Evolutionary conservation across 2,329 filamentous ascomycete species (phyloP).

Genomic region (Magnaporthiopsis rhizophila): DNA sequence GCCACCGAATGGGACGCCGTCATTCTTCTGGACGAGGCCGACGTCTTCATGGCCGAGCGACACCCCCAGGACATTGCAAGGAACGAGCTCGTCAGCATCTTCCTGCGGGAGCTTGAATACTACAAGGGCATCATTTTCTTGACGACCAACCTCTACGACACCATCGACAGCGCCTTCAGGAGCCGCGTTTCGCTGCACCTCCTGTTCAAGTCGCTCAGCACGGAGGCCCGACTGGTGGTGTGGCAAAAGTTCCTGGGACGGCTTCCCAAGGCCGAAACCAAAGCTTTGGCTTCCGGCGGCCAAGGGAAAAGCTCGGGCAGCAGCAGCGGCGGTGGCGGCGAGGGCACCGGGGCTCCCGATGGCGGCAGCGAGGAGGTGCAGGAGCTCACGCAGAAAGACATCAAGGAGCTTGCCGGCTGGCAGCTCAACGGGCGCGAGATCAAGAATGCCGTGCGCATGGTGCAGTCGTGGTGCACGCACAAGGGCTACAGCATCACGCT

Average conservation of each 20-base stretch:
- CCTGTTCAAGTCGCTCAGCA: constrained; percentile 31
- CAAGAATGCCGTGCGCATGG: constrained; percentile 40
- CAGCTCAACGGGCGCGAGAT: constrained; percentile 38
- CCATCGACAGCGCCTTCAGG: constrained; percentile 33
- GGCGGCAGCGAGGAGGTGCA: constrained; percentile 4
- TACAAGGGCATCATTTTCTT: constrained; percentile 37
- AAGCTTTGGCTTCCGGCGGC: neutral
- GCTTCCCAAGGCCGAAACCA: neutral
- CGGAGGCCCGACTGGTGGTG: constrained; percentile 29
- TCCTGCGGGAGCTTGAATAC: constrained; percentile 37
- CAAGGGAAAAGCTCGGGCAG: neutral
- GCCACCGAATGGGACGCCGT: constrained; percentile 43
- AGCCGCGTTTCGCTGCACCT: constrained; percentile 38
- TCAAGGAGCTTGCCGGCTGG: constrained; percentile 31
- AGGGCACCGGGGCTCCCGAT: constrained; percentile 3
- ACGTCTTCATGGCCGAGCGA: constrained; percentile 43
- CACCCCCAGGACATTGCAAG: constrained; percentile 35
- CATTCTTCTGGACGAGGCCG: constrained; percentile 44
- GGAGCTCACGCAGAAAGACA: constrained; percentile 24
- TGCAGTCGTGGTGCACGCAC: constrained; percentile 33
- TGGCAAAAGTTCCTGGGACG: constrained; percentile 38
- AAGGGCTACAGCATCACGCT: constrained; percentile 35
- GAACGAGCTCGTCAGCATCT: constrained; percentile 41
- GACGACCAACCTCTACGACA: constrained; percentile 35
- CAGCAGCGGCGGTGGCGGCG: constrained; percentile 2